Base-by-base conservation (phyloP, 2,329 filamentous ascomycete species). In the Neospermospora avenae region DNA sequence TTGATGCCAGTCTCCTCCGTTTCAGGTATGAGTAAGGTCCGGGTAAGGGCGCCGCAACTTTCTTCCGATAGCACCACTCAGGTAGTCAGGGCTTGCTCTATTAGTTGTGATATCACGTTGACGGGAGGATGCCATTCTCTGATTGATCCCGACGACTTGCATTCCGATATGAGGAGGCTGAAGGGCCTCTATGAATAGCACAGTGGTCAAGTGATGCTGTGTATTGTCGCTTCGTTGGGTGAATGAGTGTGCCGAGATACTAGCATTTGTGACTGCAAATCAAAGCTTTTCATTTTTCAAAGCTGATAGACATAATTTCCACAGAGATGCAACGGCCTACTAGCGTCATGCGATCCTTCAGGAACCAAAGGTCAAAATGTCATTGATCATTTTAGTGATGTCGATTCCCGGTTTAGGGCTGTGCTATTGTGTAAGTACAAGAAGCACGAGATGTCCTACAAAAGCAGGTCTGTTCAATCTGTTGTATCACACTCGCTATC, bases 1-100 rank as follows among this genome's bases (percentile, higher is more conserved):
- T 44, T 22, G 42, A 57, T 48, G 42, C 44, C 55, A 48, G 39
- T 48, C 42, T 49, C 55, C 55, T 46, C 55, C 22, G 55, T 57
- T 57, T 49, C 44, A 57, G 22, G 42, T 54, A 31, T 24, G 4
- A 25, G 34, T 48, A 37, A 57, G 42, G 49, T 14, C 18, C 49
- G 55, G 42, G 42, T 42, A 34, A 49, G n/a, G 18, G 4, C 55
- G 24, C 42, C 42, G 7, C 31, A 45, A 49, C 42, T 46, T 28
- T 57, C n/a, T 22, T 35, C 55, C 55, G 55, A 48, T 34, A 28
- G 7, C 31, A 28, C 31, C 55, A 34, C 11, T 11, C 28, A 41
- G 10, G 28, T 44, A 34, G 13, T 11, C 28, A 41, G 10, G 28
- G 10, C 14, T 35, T 18, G 22, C 42, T 31, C 14, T 41, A 11